Evolutionary conservation across 441 rosid species (phyloP), one percentile per base, ranked within the genome.

Genomic region (Syzygium malaccense): DNA sequence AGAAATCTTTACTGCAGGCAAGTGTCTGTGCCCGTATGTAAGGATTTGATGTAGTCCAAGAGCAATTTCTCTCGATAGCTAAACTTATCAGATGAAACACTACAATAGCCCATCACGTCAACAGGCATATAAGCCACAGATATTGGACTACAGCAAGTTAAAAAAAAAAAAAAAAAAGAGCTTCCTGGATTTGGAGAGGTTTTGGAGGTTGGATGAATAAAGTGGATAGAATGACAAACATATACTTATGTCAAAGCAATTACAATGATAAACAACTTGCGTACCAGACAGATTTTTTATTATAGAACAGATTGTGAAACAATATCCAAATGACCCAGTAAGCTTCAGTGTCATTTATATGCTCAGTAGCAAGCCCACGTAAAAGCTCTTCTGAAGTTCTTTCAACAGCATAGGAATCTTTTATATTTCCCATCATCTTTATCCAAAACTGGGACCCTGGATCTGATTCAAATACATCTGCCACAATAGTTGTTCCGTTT

Each of bases 321-420:
- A 96, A 89, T 84, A 93, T 89, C 98, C 99, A 96, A 86, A 96
- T 91, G 86, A 91, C 93, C 98, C 99, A 97, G 91, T 95, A 98
- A 80, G 97, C 98, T 94, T 98, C 99, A 89, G 90, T 85, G 90
- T 97, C 99, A 91, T 90, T 94, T 75, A 92, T 94, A 89, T 85
- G 88, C 89, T 93, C 95, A 89, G 89, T 89, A 91, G 93, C 94
- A 90, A 98, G 94, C 92, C 95, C 97, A 91, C 86, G 95, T 92
- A 98, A 93, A 90, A 98, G 96, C 87, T 94, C 94, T 91, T 96
- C 99, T 90, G 96, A 94, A 86, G 96, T 93, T 93, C 93, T 96
- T 93, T 98, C 99, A 75, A 96, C 92, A 85, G 96, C 95, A 93
- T 94, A 93, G 51, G 94, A 90, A 85, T 98, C 99, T 87, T 94